Percentiles rank a stretch among this genome's conserved stretches.
Evolutionary conservation across 148 eudicot species (phyloP).

Genomic region (Rhododendron mucronatum): DNA sequence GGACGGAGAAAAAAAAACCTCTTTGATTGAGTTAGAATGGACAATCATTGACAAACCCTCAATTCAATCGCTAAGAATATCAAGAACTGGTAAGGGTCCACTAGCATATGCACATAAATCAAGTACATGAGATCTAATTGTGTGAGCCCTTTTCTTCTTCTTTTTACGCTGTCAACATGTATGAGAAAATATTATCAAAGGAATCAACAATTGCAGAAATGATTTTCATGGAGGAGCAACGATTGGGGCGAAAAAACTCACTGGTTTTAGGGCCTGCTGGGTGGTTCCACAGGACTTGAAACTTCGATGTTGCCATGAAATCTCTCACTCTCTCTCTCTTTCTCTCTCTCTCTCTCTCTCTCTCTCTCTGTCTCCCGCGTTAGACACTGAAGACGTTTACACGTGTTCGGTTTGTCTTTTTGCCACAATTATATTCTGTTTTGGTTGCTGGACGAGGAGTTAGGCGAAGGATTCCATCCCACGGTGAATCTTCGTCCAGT

Average conservation of each 20-base stretch:
- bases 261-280: conserved; percentile 88
- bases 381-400: neutral
- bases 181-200: neutral
- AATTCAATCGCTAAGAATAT: neutral
- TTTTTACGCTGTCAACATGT: neutral
- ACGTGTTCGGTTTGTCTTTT: neutral
- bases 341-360: conserved; percentile 15
- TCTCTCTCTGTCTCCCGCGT: no score
- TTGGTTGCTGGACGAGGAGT: neutral
- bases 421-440: neutral
- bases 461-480: neutral
- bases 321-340: conserved; percentile 13
- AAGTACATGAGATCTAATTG: conserved; percentile 8
- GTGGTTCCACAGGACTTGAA: conserved; percentile 66
- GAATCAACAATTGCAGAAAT: neutral
- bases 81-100: neutral
- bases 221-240: neutral
- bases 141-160: neutral
- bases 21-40: neutral
- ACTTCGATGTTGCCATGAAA: conserved; percentile 53
- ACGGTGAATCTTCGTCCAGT: no score
- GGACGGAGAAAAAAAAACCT: neutral
- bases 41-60: neutral
- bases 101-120: neutral
- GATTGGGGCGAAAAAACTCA: conserved; percentile 4